Base-by-base conservation (phyloP, 306 rosid genomes). In the Trichosanthes cucumerina region DNA sequence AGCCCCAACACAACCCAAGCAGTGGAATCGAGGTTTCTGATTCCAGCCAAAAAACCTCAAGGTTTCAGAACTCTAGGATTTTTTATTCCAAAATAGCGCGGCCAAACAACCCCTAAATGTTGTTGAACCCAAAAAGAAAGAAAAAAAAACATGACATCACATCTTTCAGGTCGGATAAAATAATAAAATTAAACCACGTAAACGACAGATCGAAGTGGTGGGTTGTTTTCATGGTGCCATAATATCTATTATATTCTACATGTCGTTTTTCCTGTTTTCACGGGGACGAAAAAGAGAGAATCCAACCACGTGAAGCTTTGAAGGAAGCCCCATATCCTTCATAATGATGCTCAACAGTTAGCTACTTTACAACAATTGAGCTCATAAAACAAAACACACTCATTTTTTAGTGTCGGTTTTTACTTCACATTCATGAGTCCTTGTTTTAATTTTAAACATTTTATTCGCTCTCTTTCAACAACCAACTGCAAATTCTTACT, bases 191-290 rank as follows among this genome's bases (percentile, higher is more conserved):
- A 49, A 15, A 14, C 54, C 5, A 2, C 1, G 54, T 53, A 53
- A 18, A 19, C 66, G 66, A 60, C 66, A 60, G 16, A 28, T 26
- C 38, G 66, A 28, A 28, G 23, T 31, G 70, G 43, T 33, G 21
- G 70, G 69, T 28, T 62, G 69, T 15, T 28, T 62, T 16, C 21
- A 14, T 13, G 14, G 69, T 7, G 41, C 21, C 39, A 49, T 49
- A 39, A 39, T 39, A 44, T 44, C 49, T 11, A 47, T 47, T 47
- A 26, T 54, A 54, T 47, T 47, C 59, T 54, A 54, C 59, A 64
- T 64, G 72, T 64, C 46, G 72, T 64, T 64, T 36, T 64, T 36
- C 72, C 72, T 64, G 72, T 64, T 64, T 64, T 36, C 26, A 34
- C 47, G 72, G 72, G 47, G 24, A 7, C 7, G 46, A 63, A 33